These are phyloP conservation scores for Claviceps sp. DNA, from an alignment of 2,329 filamentous ascomycete genomes.

Conservation along the genomic window DNA sequence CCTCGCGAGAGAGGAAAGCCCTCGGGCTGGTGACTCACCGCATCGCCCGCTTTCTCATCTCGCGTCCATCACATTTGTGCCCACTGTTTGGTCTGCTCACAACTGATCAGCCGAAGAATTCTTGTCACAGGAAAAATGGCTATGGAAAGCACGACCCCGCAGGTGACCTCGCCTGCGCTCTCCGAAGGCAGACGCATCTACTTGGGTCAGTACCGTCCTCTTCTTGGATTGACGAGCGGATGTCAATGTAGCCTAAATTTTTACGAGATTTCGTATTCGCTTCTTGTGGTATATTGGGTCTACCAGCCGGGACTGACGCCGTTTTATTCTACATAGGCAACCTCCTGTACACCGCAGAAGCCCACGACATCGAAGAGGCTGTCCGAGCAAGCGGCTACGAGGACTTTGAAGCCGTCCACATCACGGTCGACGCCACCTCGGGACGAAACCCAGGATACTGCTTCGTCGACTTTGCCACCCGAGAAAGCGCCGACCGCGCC, in stretches of 20 bases:
- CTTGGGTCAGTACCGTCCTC: constrained; percentile 26
- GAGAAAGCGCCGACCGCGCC: constrained; percentile 37
- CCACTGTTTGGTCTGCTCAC: background rate
- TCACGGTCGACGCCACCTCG: constrained; percentile 55
- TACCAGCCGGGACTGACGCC: background rate
- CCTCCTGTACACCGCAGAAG: constrained; percentile 39
- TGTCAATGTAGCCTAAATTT: too few relatives aligned
- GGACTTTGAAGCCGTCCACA: constrained; percentile 43
- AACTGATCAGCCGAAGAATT: background rate
- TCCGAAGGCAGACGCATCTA: constrained; percentile 37
- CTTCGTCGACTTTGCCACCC: constrained; percentile 53
- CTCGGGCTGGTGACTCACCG: background rate
- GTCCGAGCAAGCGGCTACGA: constrained; percentile 30
- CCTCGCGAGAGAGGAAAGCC: background rate
- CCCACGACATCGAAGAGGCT: constrained; percentile 47
- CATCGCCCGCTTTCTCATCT: background rate
- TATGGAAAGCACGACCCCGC: background rate
- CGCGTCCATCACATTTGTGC: background rate
- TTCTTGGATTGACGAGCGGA: too few relatives aligned
- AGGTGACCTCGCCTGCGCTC: constrained; percentile 10
- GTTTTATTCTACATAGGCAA: constrained; percentile 24
- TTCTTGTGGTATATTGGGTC: too few relatives aligned
- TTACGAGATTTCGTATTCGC: too few relatives aligned
- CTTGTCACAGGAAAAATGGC: background rate
- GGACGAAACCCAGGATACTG: constrained; percentile 54